A percentile compares a stretch with the other conserved stretches of the same genome.
Conservation (phyloP, 805 yeast species). For the Saccharomycopsis sp. region DNA sequence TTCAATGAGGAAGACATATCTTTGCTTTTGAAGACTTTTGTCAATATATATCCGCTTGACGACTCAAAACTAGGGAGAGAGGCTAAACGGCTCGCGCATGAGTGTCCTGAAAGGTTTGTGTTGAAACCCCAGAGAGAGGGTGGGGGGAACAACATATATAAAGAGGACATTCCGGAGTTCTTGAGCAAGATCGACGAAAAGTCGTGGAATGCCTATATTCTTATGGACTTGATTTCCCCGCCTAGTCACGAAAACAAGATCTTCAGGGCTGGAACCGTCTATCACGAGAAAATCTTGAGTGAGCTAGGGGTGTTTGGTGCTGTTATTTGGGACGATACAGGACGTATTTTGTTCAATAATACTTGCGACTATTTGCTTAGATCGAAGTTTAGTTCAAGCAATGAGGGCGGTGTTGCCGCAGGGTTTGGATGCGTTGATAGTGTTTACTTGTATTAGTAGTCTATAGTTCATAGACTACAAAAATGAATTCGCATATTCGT, state of each 20-base stretch:
- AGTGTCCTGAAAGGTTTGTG: constrained; percentile 64
- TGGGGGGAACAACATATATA: constrained; percentile 93
- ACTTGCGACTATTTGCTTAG: constrained; percentile 82
- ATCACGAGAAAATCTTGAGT: constrained; percentile 70
- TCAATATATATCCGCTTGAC: constrained; percentile 82
- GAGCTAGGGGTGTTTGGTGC: constrained; percentile 92
- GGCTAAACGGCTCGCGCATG: constrained; percentile 64
- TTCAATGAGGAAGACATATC: constrained; percentile 25
- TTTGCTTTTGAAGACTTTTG: constrained; percentile 56
- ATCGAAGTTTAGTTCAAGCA: constrained; percentile 77
- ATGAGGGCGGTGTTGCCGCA: constrained; percentile 99
- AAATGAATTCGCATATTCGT: background rate
- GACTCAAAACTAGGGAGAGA: constrained; percentile 49
- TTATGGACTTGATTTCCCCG: constrained; percentile 90
- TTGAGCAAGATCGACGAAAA: constrained; percentile 49
- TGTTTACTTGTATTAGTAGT: constrained; percentile 39
- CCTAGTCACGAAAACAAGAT: constrained; percentile 63
- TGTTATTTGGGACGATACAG: constrained; percentile 58
- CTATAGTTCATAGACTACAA: background rate
- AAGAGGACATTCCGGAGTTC: constrained; percentile 74
- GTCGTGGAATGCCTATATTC: constrained; percentile 85
- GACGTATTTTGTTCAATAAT: constrained; percentile 53
- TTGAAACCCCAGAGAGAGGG: constrained; percentile 98
- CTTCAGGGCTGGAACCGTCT: constrained; percentile 55
- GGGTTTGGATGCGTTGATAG: constrained; percentile 97